Percentiles rank a stretch among this genome's conserved stretches.
Conservation (phyloP, 768 basidiomycete genomes). For the Tricholoma sp. region DNA sequence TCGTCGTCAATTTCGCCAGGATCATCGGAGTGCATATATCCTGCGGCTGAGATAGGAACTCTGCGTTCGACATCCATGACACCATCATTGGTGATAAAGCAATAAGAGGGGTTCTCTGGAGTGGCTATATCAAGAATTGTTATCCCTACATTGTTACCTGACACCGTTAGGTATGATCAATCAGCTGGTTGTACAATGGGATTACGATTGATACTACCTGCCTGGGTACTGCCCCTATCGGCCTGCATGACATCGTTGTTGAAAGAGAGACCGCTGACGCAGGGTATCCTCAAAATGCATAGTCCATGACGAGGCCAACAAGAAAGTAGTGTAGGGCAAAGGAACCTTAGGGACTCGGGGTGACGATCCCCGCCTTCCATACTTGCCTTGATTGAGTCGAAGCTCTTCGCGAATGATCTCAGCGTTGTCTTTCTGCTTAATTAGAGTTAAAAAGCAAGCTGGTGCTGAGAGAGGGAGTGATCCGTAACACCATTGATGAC, state of each 20-base stretch:
- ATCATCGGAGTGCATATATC: constrained; percentile 17
- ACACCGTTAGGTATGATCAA: background rate
- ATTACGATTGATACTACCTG: constrained; percentile 14
- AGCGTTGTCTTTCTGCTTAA: constrained; percentile 31
- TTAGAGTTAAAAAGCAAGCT: constrained; percentile 27
- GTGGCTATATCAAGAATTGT: constrained; percentile 19
- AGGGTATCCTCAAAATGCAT: constrained; percentile 18
- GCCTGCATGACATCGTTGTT: constrained; percentile 13
- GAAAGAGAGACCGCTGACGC: constrained; percentile 15
- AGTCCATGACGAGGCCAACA: constrained; percentile 26
- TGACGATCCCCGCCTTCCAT: constrained; percentile 14
- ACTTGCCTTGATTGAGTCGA: constrained; percentile 24
- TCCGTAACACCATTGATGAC: constrained; percentile 37
- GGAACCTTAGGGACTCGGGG: constrained; percentile 19
- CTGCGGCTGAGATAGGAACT: constrained; percentile 12
- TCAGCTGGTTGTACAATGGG: background rate
- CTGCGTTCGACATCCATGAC: background rate
- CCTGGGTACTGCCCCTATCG: constrained; percentile 19
- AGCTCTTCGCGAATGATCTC: constrained; percentile 32
- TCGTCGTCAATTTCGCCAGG: constrained; percentile 1
- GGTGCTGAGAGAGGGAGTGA: constrained; percentile 25
- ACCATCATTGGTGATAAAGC: constrained; percentile 11
- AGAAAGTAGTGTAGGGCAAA: constrained; percentile 26
- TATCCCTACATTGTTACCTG: constrained; percentile 28
- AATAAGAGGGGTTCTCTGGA: constrained; percentile 21